Percentiles rank a stretch among this genome's conserved stretches.
Conservation (phyloP, 768 basidiomycete species). For the Kwoniella sp. region DNA sequence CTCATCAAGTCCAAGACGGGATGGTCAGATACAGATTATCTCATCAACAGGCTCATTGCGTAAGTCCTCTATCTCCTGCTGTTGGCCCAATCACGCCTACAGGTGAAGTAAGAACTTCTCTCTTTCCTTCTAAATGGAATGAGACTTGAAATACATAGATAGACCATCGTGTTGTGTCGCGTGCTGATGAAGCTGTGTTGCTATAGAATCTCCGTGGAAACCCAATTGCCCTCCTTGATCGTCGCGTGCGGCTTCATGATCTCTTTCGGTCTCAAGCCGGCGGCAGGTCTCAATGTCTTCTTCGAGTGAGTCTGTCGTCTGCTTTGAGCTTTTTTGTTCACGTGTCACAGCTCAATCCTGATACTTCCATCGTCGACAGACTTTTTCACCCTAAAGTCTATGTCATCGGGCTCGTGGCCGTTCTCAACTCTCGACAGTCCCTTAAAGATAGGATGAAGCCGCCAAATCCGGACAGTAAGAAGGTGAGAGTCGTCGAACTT, state of each 20-base stretch:
- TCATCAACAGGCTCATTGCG: constrained; percentile 19
- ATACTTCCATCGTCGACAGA: neutral
- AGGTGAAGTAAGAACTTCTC: no score
- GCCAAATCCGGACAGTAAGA: neutral
- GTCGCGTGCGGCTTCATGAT: constrained; percentile 20
- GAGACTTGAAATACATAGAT: neutral
- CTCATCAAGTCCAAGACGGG: constrained; percentile 20
- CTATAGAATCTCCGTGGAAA: constrained; percentile 20
- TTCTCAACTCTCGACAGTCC: constrained; percentile 11
- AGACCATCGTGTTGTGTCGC: neutral
- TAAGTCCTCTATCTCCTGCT: constrained; percentile 5
- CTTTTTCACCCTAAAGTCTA: constrained; percentile 26
- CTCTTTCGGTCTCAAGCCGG: constrained; percentile 15
- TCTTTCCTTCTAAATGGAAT: neutral
- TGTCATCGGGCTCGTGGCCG: constrained; percentile 16
- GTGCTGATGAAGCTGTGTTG: neutral
- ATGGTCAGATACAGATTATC: constrained; percentile 24
- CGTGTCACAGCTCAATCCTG: no score
- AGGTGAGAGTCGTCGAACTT: neutral
- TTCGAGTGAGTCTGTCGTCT: constrained; percentile 21
- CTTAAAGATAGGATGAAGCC: constrained; percentile 7
- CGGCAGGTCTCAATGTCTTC: constrained; percentile 7
- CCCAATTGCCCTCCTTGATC: constrained; percentile 15
- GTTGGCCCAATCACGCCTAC: no score
- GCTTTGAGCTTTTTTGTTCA: neutral